Conservation (phyloP, 1,284 basidiomycete species). For the Uromyces viciae-fabae region DNA sequence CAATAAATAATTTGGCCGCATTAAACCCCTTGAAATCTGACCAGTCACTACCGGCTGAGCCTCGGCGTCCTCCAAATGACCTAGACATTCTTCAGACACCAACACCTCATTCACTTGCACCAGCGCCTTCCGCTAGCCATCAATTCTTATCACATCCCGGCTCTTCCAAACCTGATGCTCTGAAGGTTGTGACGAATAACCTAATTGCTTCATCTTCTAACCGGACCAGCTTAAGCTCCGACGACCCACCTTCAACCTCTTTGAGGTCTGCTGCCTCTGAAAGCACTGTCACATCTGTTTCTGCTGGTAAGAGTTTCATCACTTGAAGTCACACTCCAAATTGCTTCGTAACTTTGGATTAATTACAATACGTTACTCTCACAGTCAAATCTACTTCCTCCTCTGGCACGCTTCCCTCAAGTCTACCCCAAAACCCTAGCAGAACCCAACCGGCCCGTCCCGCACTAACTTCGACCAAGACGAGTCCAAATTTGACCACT, state of each 20-base stretch:
- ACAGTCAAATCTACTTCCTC: conserved; percentile 21
- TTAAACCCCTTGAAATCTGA: conserved; percentile 9
- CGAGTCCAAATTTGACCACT: conserved; percentile 15
- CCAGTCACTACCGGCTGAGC: background rate
- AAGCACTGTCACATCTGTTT: background rate
- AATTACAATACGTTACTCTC: background rate
- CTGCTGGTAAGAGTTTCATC: background rate
- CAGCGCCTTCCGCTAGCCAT: background rate
- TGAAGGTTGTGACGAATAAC: conserved; percentile 14
- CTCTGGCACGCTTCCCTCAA: background rate
- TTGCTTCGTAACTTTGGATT: background rate
- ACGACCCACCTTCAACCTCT: conserved; percentile 1
- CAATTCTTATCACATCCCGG: background rate
- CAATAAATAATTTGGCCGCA: background rate
- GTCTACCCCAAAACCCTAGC: background rate
- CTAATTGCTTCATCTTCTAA: background rate
- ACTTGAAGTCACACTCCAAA: background rate
- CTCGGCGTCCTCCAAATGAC: background rate
- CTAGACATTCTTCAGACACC: background rate
- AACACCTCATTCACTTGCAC: background rate
- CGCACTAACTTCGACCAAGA: background rate
- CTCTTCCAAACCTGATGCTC: conserved; percentile 8
- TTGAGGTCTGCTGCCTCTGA: background rate
- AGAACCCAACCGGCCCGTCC: background rate
- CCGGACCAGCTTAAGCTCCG: conserved; percentile 10